Conservation (phyloP, 1,284 basidiomycete genomes). For the Takashimella tepidaria region DNA sequence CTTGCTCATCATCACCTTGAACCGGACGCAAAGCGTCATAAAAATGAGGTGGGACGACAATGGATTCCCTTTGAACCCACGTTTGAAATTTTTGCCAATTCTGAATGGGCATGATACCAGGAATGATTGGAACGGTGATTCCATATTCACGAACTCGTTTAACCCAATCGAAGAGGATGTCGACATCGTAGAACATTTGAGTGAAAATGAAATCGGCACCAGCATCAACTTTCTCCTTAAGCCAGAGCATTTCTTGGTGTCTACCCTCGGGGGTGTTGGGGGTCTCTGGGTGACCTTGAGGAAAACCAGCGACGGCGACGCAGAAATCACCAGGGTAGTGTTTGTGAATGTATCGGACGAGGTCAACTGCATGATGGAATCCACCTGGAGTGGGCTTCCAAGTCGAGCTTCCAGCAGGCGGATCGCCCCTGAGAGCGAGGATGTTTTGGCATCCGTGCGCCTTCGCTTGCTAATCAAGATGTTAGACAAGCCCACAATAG, state of each 20-base stretch:
- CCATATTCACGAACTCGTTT: constrained; percentile 74
- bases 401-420: constrained; percentile 76
- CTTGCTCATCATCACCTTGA: constrained; percentile 86
- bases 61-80: constrained; percentile 82
- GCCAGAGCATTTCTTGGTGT: constrained; percentile 69
- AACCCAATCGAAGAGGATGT: constrained; percentile 80
- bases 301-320: constrained; percentile 86
- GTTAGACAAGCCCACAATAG: constrained; percentile 4
- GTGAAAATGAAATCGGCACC: constrained; percentile 96
- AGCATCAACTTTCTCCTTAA: constrained; percentile 88
- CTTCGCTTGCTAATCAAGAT: constrained; percentile 77
- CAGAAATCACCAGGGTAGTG: constrained; percentile 87
- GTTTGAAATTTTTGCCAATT: constrained; percentile 96
- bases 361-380: constrained; percentile 83
- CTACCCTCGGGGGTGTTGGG: constrained; percentile 40
- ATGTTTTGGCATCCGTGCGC: constrained; percentile 88
- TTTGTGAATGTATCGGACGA: constrained; percentile 76
- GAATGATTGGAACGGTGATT: constrained; percentile 90
- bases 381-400: constrained; percentile 88
- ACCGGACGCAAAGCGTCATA: constrained; percentile 79
- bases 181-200: constrained; percentile 94
- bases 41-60: constrained; percentile 72
- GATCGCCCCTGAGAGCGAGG: constrained; percentile 90
- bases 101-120: constrained; percentile 90
- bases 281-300: constrained; percentile 68